phyloP scores from a whole-genome alignment of 257 asterid species.

The Verbena officinalis region DNA sequence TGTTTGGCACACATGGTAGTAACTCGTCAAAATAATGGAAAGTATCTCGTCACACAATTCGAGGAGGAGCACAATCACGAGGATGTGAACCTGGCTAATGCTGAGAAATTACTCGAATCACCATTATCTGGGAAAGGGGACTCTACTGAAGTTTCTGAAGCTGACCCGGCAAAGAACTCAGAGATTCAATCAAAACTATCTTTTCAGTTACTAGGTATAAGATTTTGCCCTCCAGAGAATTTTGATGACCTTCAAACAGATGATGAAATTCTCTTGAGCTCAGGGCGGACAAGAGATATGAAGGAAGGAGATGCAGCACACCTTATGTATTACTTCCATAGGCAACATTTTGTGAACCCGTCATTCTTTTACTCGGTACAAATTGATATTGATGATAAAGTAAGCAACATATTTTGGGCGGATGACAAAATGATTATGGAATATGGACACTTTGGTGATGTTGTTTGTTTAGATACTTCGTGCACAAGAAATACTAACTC shows the following conservation, averaged over 20 bases:
- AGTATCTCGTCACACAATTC: constrained; percentile 54
- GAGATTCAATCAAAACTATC: constrained; percentile 48
- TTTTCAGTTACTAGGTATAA: constrained; percentile 53
- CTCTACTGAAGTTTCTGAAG: constrained; percentile 46
- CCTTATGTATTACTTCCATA: constrained; percentile 53
- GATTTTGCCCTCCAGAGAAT: constrained; percentile 52
- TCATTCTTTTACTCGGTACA: constrained; percentile 54
- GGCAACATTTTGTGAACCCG: constrained; percentile 61
- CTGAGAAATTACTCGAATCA: constrained; percentile 43
- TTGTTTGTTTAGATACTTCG: constrained; percentile 60
- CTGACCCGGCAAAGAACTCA: constrained; percentile 41
- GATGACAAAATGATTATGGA: constrained; percentile 59
- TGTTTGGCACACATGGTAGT: constrained; percentile 67
- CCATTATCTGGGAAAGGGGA: constrained; percentile 34
- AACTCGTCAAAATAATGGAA: constrained; percentile 57
- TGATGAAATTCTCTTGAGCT: constrained; percentile 42
- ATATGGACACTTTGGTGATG: constrained; percentile 61
- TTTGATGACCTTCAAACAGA: constrained; percentile 43
- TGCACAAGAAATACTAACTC: constrained; percentile 41
- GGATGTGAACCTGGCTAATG: constrained; percentile 47
- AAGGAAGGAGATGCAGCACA: constrained; percentile 62
- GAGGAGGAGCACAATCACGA: constrained; percentile 59
- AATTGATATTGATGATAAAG: constrained; percentile 56
- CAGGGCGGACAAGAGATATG: constrained; percentile 55
- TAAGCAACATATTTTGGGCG: constrained; percentile 69